Evolutionary conservation across 2,329 filamentous ascomycete species (phyloP), one percentile per base, ranked within the genome.

Genomic region (Tricladium varicosporioides): DNA sequence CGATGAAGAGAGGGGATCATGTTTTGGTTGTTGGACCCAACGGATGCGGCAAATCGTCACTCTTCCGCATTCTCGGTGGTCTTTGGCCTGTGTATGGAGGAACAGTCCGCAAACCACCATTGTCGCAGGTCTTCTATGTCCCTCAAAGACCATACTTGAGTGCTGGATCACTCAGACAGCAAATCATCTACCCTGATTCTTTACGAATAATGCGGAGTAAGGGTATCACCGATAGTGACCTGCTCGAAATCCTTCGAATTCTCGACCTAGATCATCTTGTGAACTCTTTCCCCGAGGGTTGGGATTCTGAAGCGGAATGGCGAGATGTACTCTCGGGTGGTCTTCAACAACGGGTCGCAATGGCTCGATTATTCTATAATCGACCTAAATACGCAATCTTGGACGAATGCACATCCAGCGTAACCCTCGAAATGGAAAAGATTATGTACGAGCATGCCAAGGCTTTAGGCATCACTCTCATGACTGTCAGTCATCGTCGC

Each of bases 361-460:
- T 97, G 91, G 94, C 94, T 0, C 82, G 94, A 0, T 81, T 96
- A 15, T 97, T 97, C 74, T 97, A 97, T 74, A 93, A 97, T 74
- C 81, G 85, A 9, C 93, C 93, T 0, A 87, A 89, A 66, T 97
- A 96, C 72, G 94, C 94, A 10, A 99, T 99, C 64, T 79, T 99
- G 40, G 94, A 99, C 71, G 94, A 99, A 76, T 99, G 94, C 74
- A 99, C 94, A 5, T 92, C 88, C 56, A 91, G 86, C 52, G 91
- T 99, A n/a, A 97, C 95, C 14, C 81, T 97, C 27, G 93, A 97
- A 65, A 92, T 92, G 59, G 94, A 99, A 70, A 88, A 91, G 71
- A 82, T 91, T 70, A 97, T 99, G 92, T 99, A 99, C 73, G 93
- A 97, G 66, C 92, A 91, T 54, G 94, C 94, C 51, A 97, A 99